Conservation (phyloP, 1,139 yeast genomes). For the Pichia sp. region DNA sequence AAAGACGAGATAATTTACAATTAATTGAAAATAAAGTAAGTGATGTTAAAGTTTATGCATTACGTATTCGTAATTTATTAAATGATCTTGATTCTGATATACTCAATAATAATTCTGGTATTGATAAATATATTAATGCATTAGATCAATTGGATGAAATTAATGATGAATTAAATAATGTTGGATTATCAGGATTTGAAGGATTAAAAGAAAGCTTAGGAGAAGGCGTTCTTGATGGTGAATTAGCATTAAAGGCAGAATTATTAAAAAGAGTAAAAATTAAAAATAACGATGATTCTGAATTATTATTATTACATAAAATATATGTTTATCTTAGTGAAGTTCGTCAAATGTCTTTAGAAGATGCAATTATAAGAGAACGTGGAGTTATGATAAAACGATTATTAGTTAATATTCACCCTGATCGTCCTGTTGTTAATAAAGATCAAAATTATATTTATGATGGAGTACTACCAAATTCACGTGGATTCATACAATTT, state of each 20-base stretch:
- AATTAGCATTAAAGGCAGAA: conserved; percentile 34
- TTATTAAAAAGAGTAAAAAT: conserved; percentile 30
- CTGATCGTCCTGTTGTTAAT: conserved; percentile 18
- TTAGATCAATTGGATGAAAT: conserved; percentile 35
- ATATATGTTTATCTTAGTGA: conserved; percentile 22
- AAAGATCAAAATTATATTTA: conserved; percentile 27
- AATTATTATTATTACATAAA: conserved; percentile 30
- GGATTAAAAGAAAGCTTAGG: conserved; percentile 46
- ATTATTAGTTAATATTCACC: conserved; percentile 8
- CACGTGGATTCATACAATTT: no score
- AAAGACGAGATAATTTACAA: conserved; percentile 54
- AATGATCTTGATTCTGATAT: neutral
- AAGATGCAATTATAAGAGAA: conserved; percentile 21
- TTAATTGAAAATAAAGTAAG: conserved; percentile 54
- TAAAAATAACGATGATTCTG: conserved; percentile 21
- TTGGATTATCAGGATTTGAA: conserved; percentile 37
- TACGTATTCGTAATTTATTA: conserved; percentile 17
- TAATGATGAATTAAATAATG: conserved; percentile 33
- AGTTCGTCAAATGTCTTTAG: conserved; percentile 20
- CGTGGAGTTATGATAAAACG: conserved; percentile 17
- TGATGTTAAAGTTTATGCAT: conserved; percentile 62
- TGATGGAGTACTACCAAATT: conserved; percentile 17
- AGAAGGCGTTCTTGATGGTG: conserved; percentile 41
- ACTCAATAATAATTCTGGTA: conserved; percentile 16
- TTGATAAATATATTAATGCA: conserved; percentile 32